A percentile compares a stretch with the other conserved stretches of the same genome.
Conservation (phyloP, 2,329 filamentous ascomycete genomes). For the Colletotrichum godetiae region DNA sequence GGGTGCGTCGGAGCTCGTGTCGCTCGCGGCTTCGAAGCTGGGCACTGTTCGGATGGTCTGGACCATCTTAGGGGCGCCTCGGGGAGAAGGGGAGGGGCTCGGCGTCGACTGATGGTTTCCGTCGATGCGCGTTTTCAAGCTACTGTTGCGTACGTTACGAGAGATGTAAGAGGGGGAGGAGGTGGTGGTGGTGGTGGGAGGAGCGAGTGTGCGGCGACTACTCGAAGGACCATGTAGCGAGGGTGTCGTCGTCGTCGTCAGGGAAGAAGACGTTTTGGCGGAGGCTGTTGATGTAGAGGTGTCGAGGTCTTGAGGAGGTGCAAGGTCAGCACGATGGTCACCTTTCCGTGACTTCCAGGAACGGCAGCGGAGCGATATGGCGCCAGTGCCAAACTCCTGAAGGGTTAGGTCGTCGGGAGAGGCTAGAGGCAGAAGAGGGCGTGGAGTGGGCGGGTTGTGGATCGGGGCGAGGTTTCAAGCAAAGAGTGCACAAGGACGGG, state of each 20-base stretch:
- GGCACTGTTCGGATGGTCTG: constrained; percentile 68
- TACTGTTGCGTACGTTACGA: constrained; percentile 49
- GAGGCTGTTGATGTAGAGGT: constrained; percentile 5
- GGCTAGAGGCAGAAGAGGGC: background rate
- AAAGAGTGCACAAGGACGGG: constrained; percentile 12
- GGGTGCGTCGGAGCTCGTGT: constrained; percentile 53
- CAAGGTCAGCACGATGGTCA: constrained; percentile 12
- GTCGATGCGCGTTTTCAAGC: constrained; percentile 49
- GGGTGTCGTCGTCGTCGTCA: constrained; percentile 12
- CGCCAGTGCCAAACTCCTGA: background rate
- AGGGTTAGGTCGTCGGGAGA: constrained; percentile 2
- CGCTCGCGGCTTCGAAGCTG: constrained; percentile 62
- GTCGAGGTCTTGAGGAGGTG: constrained; percentile 10
- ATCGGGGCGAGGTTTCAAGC: constrained; percentile 22
- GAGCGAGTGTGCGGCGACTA: constrained; percentile 45
- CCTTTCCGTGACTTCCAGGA: background rate
- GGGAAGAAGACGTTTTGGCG: background rate
- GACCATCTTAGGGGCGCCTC: constrained; percentile 47
- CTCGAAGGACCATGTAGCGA: constrained; percentile 40
- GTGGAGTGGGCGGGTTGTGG: constrained; percentile 2
- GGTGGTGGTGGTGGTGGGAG: constrained; percentile 47
- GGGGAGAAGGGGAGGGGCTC: constrained; percentile 38
- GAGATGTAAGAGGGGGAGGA: background rate
- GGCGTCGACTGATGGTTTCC: constrained; percentile 39
- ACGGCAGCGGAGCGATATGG: background rate